These are phyloP conservation scores for Adenanthera pavonina DNA, from an alignment of 306 rosid genomes.

Conservation along the genomic window DNA sequence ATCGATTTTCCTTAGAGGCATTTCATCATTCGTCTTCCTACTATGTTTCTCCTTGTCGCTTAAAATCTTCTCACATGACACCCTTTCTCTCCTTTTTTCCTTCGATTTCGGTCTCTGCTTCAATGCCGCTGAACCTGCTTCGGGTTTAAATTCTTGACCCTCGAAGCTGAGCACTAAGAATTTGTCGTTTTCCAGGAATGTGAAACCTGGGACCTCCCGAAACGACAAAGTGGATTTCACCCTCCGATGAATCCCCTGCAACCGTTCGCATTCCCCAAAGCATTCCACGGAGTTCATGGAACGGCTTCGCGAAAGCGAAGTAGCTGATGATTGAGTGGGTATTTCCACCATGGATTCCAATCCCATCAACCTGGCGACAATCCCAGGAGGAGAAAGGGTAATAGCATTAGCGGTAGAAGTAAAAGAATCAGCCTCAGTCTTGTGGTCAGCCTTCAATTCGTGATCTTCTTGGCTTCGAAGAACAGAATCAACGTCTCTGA, in stretches of 20 bases:
- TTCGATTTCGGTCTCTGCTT: conserved; percentile 46
- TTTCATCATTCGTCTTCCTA: conserved; percentile 42
- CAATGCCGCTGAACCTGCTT: conserved; percentile 44
- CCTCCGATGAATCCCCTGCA: conserved; percentile 45
- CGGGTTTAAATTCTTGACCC: conserved; percentile 41
- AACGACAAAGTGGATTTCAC: conserved; percentile 63
- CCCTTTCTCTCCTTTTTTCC: conserved; percentile 49
- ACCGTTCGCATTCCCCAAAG: conserved; percentile 46
- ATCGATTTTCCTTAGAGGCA: conserved; percentile 17
- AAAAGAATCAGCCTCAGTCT: neutral
- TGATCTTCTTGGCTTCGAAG: conserved; percentile 35
- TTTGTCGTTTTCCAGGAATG: conserved; percentile 63
- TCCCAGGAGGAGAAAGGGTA: conserved; percentile 48
- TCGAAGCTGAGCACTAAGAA: conserved; percentile 75
- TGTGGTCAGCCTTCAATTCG: conserved; percentile 36
- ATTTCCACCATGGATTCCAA: conserved; percentile 66
- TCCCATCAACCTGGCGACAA: conserved; percentile 91
- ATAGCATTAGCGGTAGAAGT: neutral
- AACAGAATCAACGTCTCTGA: conserved; percentile 42
- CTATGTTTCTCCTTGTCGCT: conserved; percentile 45
- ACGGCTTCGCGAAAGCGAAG: conserved; percentile 52
- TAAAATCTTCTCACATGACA: conserved; percentile 34
- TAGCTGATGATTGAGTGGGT: conserved; percentile 24
- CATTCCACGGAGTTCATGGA: conserved; percentile 70
- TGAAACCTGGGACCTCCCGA: conserved; percentile 63